Evolutionary conservation across 129 eudicot genomes (phyloP).

Genomic region (Lonicera japonica): DNA sequence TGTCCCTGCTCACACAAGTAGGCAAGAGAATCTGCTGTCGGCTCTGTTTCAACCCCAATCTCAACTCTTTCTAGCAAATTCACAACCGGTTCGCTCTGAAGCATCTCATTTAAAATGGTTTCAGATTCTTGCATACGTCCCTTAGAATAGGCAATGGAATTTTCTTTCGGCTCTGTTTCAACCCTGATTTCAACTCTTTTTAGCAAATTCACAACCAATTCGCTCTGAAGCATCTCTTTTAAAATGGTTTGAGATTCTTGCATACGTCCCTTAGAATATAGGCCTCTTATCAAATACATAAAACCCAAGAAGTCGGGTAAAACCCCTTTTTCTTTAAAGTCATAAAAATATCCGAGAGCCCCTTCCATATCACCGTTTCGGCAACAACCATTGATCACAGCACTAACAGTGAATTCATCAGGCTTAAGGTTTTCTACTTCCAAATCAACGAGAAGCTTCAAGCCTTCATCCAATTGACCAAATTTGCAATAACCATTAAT

Average conservation of each 20-base stretch:
- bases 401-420: slow-evolving; percentile 67
- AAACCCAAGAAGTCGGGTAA: slow-evolving; percentile 79
- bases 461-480: slow-evolving; percentile 50
- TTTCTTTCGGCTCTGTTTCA: slow-evolving; percentile 45
- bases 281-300: slow-evolving; percentile 60
- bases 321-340: slow-evolving; percentile 40
- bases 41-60: slow-evolving; percentile 39
- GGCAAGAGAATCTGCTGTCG: slow-evolving; percentile 45
- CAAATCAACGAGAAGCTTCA: slow-evolving; percentile 47
- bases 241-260: slow-evolving; percentile 80
- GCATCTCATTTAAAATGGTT: slow-evolving; percentile 72
- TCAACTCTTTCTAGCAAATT: slow-evolving; percentile 47
- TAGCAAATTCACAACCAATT: slow-evolving; percentile 41
- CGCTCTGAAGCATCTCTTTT: slow-evolving; percentile 72
- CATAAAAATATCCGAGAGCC: slow-evolving; percentile 51
- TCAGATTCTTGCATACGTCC: slow-evolving; percentile 97
- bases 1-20: slow-evolving; percentile 71
- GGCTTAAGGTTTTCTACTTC: slow-evolving; percentile 44
- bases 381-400: slow-evolving; percentile 60
- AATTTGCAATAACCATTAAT: slow-evolving; percentile 64
- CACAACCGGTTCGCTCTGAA: slow-evolving; percentile 44
- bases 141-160: slow-evolving; percentile 65
- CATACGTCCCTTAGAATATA: slow-evolving; percentile 88
- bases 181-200: slow-evolving; percentile 42
- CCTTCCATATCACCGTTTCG: slow-evolving; percentile 79